Percentiles rank a stretch among this genome's conserved stretches.
Conservation (phyloP, 2,329 filamentous ascomycete species). For the Fusarium nelsonii region DNA sequence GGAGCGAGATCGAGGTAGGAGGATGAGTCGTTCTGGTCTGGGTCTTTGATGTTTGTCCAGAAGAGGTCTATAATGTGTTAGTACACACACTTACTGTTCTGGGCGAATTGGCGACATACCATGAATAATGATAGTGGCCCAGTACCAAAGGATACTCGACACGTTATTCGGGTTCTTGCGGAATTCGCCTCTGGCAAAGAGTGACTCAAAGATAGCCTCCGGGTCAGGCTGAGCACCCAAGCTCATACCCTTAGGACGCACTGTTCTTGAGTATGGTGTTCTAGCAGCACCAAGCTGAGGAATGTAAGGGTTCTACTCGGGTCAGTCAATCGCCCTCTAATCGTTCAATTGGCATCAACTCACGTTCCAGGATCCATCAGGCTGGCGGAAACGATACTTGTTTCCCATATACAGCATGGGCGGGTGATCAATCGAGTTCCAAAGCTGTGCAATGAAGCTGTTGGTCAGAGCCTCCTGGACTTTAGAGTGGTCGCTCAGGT, state of each 20-base stretch:
- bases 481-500: constrained; percentile 72
- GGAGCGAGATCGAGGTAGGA: constrained; percentile 79
- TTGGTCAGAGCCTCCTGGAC: constrained; percentile 74
- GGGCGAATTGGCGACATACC: constrained; percentile 54
- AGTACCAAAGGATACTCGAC: constrained; percentile 78
- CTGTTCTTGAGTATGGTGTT: constrained; percentile 74
- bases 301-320: constrained; percentile 68
- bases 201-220: constrained; percentile 69
- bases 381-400: constrained; percentile 73
- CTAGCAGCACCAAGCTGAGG: constrained; percentile 76
- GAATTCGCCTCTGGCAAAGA: constrained; percentile 67
- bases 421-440: constrained; percentile 79
- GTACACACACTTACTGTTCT: rapidly evolving
- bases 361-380: constrained; percentile 78
- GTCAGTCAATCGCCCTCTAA: constrained; percentile 6
- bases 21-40: constrained; percentile 73
- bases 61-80: constrained; percentile 68
- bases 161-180: constrained; percentile 76
- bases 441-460: constrained; percentile 75
- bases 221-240: constrained; percentile 77
- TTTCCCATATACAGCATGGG: constrained; percentile 74
- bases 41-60: constrained; percentile 73
- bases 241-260: constrained; percentile 69
- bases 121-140: constrained; percentile 79
- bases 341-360: background rate